Base-by-base conservation (phyloP, 305 asterid species). In the Fraxinus platypoda region DNA sequence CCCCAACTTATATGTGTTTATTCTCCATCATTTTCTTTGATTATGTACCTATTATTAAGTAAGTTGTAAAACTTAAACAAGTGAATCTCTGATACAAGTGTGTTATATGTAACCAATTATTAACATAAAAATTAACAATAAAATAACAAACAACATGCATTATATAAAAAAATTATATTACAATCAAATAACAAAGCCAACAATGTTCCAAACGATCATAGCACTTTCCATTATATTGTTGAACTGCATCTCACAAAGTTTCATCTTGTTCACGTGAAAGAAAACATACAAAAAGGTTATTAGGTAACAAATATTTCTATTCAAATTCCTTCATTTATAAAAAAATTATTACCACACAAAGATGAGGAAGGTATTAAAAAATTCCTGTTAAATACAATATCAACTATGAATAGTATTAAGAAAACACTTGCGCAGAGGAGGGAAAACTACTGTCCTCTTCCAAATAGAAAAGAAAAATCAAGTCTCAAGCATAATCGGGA, bases 391-490 rank as follows among this genome's bases (percentile, higher is more conserved):
- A 30, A 23, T 71, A 30, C 71, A 76, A 75, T 23, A 30, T 71
- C 64, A 25, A 35, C 2, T 9, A 74, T 8, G 13, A 71, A 73
- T 11, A 2, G 72, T 3, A 17, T 21, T n/a, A 59, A 37, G 31
- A 78, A 62, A 52, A 6, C 2, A 28, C 46, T 66, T 34, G 17
- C 4, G 54, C 4, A 76, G 9, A 35, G 41, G 1, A 6, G 9
- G 41, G 2, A 0, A 41, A 41, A 41, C 49, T 41, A 46, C 68
- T 21, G 2, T 89, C 94, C 92, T 89, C 90, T 91, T 87, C 91
- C 81, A 31, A 30, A 31, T 31, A 31, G 34, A 31, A 31, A 31
- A 31, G 34, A 31, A 31, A 31, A 31, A 31, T 31, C 34, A 31
- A 31, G 34, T 3, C 34, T 31, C 5, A 31, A 31, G 34, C 34